A percentile compares a stretch with the other conserved stretches of the same genome.
These are phyloP conservation scores for Myriosclerotinia scirpicola DNA, from an alignment of 2,329 filamentous ascomycete genomes.

Conservation along the genomic window DNA sequence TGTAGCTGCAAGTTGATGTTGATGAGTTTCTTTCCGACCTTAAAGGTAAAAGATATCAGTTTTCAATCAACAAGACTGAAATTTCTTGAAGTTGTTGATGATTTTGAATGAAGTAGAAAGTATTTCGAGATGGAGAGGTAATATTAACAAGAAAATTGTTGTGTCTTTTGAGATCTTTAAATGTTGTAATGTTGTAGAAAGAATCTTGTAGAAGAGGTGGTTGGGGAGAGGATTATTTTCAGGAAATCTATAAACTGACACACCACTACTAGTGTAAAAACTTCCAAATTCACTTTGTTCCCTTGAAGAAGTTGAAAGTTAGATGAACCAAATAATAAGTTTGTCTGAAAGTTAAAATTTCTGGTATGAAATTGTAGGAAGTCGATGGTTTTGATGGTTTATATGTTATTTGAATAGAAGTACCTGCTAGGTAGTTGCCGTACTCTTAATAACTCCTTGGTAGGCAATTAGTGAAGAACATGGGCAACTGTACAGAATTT, in stretches of 20 bases:
- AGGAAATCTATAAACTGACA: background rate
- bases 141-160: background rate
- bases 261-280: background rate
- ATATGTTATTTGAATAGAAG: background rate
- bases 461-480: too few species aligned
- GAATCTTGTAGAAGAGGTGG: too few species aligned
- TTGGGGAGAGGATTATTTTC: background rate
- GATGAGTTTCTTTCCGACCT: background rate
- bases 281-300: background rate
- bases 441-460: background rate
- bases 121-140: too few species aligned
- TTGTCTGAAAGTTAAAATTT: background rate
- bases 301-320: background rate
- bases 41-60: background rate
- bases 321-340: too few species aligned
- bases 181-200: background rate
- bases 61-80: background rate
- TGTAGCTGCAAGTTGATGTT: background rate
- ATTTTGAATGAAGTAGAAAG: background rate
- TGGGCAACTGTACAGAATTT: background rate
- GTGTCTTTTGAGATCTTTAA: too few species aligned
- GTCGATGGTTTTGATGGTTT: background rate
- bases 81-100: background rate
- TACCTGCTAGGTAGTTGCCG: background rate
- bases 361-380: background rate